phyloP scores from a whole-genome alignment of 257 asterid species.

The Scutellaria barbata region DNA sequence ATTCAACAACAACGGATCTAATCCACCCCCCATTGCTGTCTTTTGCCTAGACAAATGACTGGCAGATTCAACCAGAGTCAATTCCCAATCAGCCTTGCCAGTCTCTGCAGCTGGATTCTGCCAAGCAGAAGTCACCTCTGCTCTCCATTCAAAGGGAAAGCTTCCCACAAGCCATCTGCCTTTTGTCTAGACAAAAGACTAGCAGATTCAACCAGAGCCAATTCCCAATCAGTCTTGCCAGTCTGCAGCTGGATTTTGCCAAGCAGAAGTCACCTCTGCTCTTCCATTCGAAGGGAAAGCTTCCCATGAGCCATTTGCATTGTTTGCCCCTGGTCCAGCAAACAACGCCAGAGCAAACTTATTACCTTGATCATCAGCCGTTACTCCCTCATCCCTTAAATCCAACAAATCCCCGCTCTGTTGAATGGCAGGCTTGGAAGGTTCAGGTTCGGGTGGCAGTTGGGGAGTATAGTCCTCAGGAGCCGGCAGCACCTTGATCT shows the following conservation, averaged over 20 bases:
- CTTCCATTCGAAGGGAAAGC: slow-evolving; percentile 61
- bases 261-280: slow-evolving; percentile 70
- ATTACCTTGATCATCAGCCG: slow-evolving; percentile 84
- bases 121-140: too few relatives aligned
- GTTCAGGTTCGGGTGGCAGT: slow-evolving; percentile 66
- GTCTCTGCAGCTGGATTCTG: slow-evolving; percentile 82
- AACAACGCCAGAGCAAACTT: slow-evolving; percentile 76
- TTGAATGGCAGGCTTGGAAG: slow-evolving; percentile 49
- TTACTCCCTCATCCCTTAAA: slow-evolving; percentile 75
- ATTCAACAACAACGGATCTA: slow-evolving; percentile 72
- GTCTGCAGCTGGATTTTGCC: too few relatives aligned
- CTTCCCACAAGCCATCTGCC: too few relatives aligned
- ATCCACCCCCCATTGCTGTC: slow-evolving; percentile 78
- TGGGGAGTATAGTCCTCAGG: slow-evolving; percentile 66
- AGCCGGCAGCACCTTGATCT: slow-evolving; percentile 76
- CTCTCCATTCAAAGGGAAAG: too few relatives aligned
- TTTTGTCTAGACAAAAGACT: too few relatives aligned
- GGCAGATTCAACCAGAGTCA: slow-evolving; percentile 79
- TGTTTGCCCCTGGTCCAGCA: slow-evolving; percentile 61
- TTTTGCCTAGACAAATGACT: slow-evolving; percentile 73
- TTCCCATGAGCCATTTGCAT: slow-evolving; percentile 68
- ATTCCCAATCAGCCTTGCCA: slow-evolving; percentile 88
- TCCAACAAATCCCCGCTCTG: slow-evolving; percentile 67
- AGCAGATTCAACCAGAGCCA: too few relatives aligned
- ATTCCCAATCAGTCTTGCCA: too few relatives aligned